Percentiles rank a stretch among this genome's conserved stretches.
Conservation (phyloP, 176 grass and related monocot genomes). For the Musa itinerans region DNA sequence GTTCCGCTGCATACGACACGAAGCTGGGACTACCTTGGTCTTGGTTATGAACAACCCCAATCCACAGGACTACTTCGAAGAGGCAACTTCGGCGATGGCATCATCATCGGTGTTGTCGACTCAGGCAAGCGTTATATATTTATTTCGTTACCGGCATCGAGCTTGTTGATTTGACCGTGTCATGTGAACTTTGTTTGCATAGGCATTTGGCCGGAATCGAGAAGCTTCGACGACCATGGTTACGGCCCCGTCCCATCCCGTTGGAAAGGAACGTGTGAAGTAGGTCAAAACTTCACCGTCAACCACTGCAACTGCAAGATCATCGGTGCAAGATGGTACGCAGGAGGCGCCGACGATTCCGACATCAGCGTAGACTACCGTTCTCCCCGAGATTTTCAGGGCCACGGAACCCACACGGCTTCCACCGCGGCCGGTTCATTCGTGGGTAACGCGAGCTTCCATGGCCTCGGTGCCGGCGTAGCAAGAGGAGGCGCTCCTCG, state of each 20-base stretch:
- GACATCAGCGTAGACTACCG: conserved; percentile 17
- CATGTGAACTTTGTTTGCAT: not conserved
- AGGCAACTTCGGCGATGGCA: conserved; percentile 38
- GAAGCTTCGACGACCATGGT: conserved; percentile 52
- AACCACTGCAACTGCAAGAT: conserved; percentile 38
- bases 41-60: conserved; percentile 3
- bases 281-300: conserved; percentile 1
- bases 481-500: conserved; percentile 51
- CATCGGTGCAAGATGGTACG: conserved; percentile 65
- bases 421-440: conserved; percentile 55
- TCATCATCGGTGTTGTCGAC: conserved; percentile 62
- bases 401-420: conserved; percentile 67
- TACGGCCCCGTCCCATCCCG: conserved; percentile 47
- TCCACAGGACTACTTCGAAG: conserved; percentile 1
- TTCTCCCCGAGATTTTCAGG: conserved; percentile 45
- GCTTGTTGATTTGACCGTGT: conserved; percentile 16
- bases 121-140: conserved; percentile 33
- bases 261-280: conserved; percentile 56
- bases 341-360: conserved; percentile 17
- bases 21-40: conserved; percentile 31
- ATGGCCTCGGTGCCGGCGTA: conserved; percentile 33
- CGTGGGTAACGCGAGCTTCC: conserved; percentile 36
- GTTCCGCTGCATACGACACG: conserved; percentile 11
- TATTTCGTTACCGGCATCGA: not conserved
- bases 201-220: conserved; percentile 85